These are phyloP conservation scores for Melampsora medusae DNA, from an alignment of 1,284 basidiomycete species.

Conservation along the genomic window DNA sequence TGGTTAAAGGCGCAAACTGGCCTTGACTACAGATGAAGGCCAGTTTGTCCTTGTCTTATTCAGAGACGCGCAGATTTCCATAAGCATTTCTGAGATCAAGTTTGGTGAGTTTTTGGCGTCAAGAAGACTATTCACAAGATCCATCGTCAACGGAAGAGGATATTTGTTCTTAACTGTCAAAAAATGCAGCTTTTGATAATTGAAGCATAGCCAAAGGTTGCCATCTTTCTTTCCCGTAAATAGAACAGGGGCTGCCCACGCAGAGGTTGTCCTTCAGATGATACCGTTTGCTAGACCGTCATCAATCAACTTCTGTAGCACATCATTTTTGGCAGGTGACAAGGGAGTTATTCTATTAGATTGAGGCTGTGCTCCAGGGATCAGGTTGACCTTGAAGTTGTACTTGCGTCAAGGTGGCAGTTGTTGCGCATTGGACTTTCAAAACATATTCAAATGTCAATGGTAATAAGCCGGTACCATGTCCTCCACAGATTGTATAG, in stretches of 20 bases:
- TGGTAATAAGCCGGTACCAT: neutral
- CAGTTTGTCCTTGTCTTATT: neutral
- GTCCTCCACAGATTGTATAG: neutral
- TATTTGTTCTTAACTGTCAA: conserved; percentile 8
- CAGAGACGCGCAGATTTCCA: conserved; percentile 4
- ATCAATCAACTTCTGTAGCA: too few species aligned
- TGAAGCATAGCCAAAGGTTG: neutral
- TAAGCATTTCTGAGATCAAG: neutral
- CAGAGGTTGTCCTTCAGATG: neutral
- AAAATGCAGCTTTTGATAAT: conserved; percentile 47
- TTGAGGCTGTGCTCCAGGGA: neutral
- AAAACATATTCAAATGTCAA: neutral
- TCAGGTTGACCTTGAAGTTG: neutral
- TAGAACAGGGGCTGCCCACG: neutral
- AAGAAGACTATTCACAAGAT: neutral
- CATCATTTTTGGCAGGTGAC: neutral
- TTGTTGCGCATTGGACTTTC: neutral
- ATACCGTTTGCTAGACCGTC: neutral
- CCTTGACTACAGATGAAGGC: neutral
- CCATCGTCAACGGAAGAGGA: neutral
- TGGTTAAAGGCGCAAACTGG: neutral
- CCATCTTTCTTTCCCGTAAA: conserved; percentile 1
- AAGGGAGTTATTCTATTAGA: neutral
- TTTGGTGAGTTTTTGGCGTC: neutral
- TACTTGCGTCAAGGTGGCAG: neutral